A percentile compares a stretch with the other conserved stretches of the same genome.
phyloP scores from a whole-genome alignment of 139 green algal species.

The Micromonas commoda region DNA sequence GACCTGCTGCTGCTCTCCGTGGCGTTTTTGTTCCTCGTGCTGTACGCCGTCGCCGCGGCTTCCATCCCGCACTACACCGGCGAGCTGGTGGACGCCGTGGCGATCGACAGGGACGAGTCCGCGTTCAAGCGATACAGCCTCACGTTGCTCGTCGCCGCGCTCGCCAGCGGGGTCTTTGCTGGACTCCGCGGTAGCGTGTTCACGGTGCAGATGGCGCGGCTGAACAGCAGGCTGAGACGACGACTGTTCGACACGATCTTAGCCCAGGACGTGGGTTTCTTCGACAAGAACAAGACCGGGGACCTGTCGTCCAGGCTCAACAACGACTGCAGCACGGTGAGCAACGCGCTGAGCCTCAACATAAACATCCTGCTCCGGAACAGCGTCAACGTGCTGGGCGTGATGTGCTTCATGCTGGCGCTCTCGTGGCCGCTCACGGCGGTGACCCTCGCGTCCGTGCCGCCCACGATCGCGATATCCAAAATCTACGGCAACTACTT shows the following conservation, averaged over 20 bases:
- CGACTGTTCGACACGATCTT: not conserved
- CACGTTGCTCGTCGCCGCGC: not conserved
- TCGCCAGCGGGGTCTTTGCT: not conserved
- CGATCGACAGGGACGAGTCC: not conserved
- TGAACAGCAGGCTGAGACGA: not conserved
- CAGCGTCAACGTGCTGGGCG: not conserved
- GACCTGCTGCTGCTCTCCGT: not conserved
- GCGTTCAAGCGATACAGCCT: not conserved
- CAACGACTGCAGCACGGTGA: not conserved
- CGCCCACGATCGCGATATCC: not conserved
- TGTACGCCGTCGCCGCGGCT: not conserved
- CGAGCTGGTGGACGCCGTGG: not conserved
- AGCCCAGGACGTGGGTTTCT: not conserved
- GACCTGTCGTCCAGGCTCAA: not conserved
- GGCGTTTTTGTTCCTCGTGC: not conserved
- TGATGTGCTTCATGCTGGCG: not conserved
- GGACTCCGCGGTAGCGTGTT: not conserved
- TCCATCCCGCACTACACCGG: not conserved
- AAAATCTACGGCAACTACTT: constrained; percentile 21
- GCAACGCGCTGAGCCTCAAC: not conserved
- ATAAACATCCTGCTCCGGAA: not conserved
- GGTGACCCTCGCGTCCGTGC: constrained; percentile 18
- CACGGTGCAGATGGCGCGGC: not conserved
- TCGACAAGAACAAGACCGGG: not conserved
- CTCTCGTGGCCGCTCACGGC: not conserved